Percentiles rank a stretch among this genome's conserved stretches.
These are phyloP conservation scores for Pseudohalonectria lignicola DNA, from an alignment of 2,329 filamentous ascomycete genomes.

Conservation along the genomic window DNA sequence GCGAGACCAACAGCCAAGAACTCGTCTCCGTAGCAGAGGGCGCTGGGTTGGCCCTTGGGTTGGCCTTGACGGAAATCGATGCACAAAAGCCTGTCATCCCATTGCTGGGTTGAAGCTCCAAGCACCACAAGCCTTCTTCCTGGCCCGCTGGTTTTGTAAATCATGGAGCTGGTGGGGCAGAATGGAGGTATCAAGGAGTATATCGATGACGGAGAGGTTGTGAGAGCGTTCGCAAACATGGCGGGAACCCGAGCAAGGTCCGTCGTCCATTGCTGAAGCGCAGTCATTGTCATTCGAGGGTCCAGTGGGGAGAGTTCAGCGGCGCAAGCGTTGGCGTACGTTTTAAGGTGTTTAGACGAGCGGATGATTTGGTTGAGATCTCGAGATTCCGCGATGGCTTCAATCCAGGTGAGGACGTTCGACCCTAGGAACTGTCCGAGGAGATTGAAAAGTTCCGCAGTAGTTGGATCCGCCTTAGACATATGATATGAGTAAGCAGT, in stretches of 20 bases:
- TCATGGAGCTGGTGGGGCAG: constrained; percentile 16
- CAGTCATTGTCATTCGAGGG: constrained; percentile 8
- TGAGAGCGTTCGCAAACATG: constrained; percentile 17
- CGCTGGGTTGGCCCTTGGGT: no score
- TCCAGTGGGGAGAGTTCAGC: constrained; percentile 9
- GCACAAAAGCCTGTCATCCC: constrained; percentile 20
- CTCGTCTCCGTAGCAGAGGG: constrained; percentile 14
- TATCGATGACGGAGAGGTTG: constrained; percentile 16
- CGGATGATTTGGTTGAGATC: constrained; percentile 6
- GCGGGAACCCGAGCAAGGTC: constrained; percentile 19
- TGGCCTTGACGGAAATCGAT: constrained; percentile 14
- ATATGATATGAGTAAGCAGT: constrained; percentile 22
- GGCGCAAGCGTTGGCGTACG: constrained; percentile 9
- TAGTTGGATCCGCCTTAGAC: constrained; percentile 11
- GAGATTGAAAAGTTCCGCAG: constrained; percentile 12
- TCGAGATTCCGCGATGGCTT: constrained; percentile 12
- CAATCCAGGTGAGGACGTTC: constrained; percentile 25
- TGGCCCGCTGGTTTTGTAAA: constrained; percentile 8
- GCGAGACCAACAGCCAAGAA: constrained; percentile 16
- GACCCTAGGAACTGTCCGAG: constrained; percentile 17
- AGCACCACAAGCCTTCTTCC: constrained; percentile 11
- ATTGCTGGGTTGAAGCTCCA: constrained; percentile 11
- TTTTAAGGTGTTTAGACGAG: constrained; percentile 7
- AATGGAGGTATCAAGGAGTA: constrained; percentile 19
- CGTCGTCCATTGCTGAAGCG: constrained; percentile 15